Evolutionary conservation across 2,329 filamentous ascomycete species (phyloP).

Genomic region (Trichoderma guizhouense): DNA sequence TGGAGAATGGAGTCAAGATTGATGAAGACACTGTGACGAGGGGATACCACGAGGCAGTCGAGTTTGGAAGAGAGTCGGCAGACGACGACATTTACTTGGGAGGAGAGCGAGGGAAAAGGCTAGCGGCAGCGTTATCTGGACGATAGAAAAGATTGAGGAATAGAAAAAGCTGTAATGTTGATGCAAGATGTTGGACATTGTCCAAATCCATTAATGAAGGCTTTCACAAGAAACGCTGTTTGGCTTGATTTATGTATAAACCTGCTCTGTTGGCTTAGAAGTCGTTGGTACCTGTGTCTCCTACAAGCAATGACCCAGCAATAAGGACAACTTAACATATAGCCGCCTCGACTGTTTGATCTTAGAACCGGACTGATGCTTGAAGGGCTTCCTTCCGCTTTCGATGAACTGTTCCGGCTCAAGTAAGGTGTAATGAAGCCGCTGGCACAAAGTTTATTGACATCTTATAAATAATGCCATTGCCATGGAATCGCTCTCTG

Average conservation of each 20-base stretch:
- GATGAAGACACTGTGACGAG: slow-evolving; percentile 85
- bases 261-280: too few relatives aligned
- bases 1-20: slow-evolving; percentile 77
- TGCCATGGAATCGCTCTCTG: neutral
- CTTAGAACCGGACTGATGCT: too few relatives aligned
- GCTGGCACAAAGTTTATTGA: neutral
- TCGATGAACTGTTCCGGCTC: neutral
- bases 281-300: too few relatives aligned
- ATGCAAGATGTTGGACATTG: neutral
- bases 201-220: neutral
- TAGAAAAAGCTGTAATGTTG: neutral
- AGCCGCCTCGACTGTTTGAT: too few relatives aligned
- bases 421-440: neutral
- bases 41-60: slow-evolving; percentile 78
- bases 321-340: too few relatives aligned
- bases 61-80: slow-evolving; percentile 62
- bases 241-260: neutral
- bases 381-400: too few relatives aligned
- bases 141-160: slow-evolving; percentile 19
- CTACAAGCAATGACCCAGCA: too few relatives aligned
- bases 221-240: neutral
- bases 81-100: slow-evolving; percentile 60
- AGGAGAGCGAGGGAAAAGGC: slow-evolving; percentile 51
- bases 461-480: neutral
- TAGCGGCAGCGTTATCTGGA: slow-evolving; percentile 41